phyloP scores from a whole-genome alignment of 1,284 basidiomycete species.

The Retiboletus flavoniger region DNA sequence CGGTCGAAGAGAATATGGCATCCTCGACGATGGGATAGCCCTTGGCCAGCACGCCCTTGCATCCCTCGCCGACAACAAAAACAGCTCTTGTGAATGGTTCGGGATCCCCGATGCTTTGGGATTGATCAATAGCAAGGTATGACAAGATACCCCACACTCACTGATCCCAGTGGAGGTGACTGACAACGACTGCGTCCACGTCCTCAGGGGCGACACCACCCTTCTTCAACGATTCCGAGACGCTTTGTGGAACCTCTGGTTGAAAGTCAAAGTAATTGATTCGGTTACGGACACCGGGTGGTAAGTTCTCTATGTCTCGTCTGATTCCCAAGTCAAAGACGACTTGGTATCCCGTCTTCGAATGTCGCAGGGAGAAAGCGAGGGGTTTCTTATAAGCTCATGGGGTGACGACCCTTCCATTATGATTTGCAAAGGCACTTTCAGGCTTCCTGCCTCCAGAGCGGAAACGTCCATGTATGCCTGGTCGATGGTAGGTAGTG shows the following conservation, averaged over 20 bases:
- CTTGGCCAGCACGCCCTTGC: slow-evolving; percentile 34
- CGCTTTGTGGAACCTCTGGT: too few relatives aligned
- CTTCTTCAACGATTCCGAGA: slow-evolving; percentile 49
- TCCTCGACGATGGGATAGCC: slow-evolving; percentile 48
- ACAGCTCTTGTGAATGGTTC: slow-evolving; percentile 46
- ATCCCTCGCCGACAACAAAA: slow-evolving; percentile 45
- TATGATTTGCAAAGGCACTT: too few relatives aligned
- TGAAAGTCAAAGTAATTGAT: too few relatives aligned
- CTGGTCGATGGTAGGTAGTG: too few relatives aligned
- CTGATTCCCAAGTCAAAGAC: slow-evolving; percentile 60
- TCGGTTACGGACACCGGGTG: too few relatives aligned
- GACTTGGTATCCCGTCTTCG: slow-evolving; percentile 38
- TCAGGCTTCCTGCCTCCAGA: slow-evolving; percentile 50
- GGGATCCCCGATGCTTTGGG: slow-evolving; percentile 46
- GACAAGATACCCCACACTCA: slow-evolving; percentile 23
- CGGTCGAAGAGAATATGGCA: slow-evolving; percentile 33
- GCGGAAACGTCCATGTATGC: slow-evolving; percentile 50
- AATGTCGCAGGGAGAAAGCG: slow-evolving; percentile 50
- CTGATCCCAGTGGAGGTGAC: slow-evolving; percentile 50
- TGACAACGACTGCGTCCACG: slow-evolving; percentile 47
- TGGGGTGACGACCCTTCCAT: too few relatives aligned
- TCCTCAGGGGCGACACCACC: slow-evolving; percentile 45
- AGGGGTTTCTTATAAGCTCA: too few relatives aligned
- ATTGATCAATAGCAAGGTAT: too few relatives aligned
- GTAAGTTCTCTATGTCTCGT: too few relatives aligned